Percentiles rank a stretch among this genome's conserved stretches.
Evolutionary conservation across 2,329 filamentous ascomycete species (phyloP).

Genomic region (Talaromyces sp.): DNA sequence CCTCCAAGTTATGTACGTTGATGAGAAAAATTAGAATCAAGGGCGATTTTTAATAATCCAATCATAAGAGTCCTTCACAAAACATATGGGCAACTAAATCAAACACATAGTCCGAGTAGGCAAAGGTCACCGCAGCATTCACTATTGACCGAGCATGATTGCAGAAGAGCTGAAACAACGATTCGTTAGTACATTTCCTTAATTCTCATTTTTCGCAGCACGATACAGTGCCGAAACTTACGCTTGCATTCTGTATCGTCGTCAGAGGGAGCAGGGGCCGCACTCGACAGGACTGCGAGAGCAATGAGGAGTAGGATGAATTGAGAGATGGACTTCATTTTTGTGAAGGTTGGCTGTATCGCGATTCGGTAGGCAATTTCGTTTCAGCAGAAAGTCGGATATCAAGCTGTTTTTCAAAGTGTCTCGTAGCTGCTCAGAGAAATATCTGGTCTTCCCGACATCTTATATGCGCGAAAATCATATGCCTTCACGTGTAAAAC

Average conservation of each 20-base stretch:
- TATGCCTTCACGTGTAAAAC: background rate
- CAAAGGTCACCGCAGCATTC: conserved; percentile 10
- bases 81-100: background rate
- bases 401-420: background rate
- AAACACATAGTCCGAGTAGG: conserved; percentile 2
- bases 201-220: background rate
- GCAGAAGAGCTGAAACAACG: background rate
- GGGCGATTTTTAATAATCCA: background rate
- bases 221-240: background rate
- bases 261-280: background rate
- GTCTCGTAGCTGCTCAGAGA: background rate
- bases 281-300: background rate
- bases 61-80: background rate
- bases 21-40: background rate
- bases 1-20: background rate
- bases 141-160: conserved; percentile 7
- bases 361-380: background rate
- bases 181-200: background rate
- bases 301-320: background rate
- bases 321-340: conserved; percentile 2
- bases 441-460: background rate
- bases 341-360: background rate
- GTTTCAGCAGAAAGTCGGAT: background rate
- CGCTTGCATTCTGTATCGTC: conserved; percentile 5
- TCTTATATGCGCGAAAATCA: background rate